A percentile compares a stretch with the other conserved stretches of the same genome.
Evolutionary conservation across 768 basidiomycete species (phyloP).

Genomic region (Tubosaeta sp.): DNA sequence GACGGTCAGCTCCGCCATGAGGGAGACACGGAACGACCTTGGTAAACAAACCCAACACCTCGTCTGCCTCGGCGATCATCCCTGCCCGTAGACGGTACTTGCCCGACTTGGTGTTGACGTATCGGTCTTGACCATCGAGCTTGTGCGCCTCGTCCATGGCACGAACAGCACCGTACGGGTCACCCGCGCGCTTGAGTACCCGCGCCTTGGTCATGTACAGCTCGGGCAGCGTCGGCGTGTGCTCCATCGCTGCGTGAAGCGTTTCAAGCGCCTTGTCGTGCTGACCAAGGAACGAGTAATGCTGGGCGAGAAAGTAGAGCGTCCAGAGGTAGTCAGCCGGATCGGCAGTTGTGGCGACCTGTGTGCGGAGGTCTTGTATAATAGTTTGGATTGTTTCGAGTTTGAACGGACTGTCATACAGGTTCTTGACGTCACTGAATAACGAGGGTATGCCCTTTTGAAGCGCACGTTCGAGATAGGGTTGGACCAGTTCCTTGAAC

Average conservation of each 20-base stretch:
- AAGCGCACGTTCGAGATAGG: constrained; percentile 68
- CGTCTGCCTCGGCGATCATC: constrained; percentile 67
- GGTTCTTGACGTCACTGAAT: constrained; percentile 85
- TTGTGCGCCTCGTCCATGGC: constrained; percentile 76
- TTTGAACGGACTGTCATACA: constrained; percentile 68
- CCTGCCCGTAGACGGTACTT: constrained; percentile 89
- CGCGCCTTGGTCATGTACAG: constrained; percentile 78
- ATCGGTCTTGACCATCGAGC: constrained; percentile 92
- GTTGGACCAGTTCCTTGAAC: constrained; percentile 60
- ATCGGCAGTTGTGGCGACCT: constrained; percentile 37
- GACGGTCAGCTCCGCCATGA: constrained; percentile 5
- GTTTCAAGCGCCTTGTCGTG: constrained; percentile 50
- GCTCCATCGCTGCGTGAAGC: constrained; percentile 62
- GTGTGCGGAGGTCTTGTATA: constrained; percentile 47
- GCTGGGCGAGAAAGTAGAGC: constrained; percentile 91
- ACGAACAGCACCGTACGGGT: constrained; percentile 67
- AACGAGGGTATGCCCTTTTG: constrained; percentile 88
- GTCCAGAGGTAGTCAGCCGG: constrained; percentile 92
- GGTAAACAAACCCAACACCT: constrained; percentile 82
- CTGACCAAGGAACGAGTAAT: constrained; percentile 62
- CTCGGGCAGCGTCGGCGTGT: constrained; percentile 94
- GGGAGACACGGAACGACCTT: constrained; percentile 48
- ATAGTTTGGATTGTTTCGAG: constrained; percentile 64
- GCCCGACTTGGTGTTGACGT: constrained; percentile 88
- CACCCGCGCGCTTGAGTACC: constrained; percentile 82